Evolutionary conservation across 1,139 yeast species (phyloP).

Genomic region (Scheffersomyces quercinus): DNA sequence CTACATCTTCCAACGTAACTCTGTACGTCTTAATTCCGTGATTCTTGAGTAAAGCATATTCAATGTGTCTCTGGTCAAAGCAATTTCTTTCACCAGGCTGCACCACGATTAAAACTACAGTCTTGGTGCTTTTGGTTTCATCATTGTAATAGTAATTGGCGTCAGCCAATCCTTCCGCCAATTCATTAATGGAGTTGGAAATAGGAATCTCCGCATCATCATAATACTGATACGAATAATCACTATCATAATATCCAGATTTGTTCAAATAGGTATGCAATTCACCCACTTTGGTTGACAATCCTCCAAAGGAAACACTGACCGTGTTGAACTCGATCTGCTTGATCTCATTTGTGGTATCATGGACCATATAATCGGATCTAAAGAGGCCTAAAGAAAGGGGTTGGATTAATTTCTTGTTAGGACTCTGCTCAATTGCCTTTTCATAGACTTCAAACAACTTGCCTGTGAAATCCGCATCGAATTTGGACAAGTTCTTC

Average conservation of each 20-base stretch:
- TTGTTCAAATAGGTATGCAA: constrained; percentile 68
- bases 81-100: constrained; percentile 87
- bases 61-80: constrained; percentile 86
- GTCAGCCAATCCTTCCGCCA: constrained; percentile 71
- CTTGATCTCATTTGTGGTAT: constrained; percentile 52
- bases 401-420: constrained; percentile 53
- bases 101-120: constrained; percentile 75
- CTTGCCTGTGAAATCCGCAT: constrained; percentile 78
- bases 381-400: constrained; percentile 83
- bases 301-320: constrained; percentile 92
- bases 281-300: constrained; percentile 76
- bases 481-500: constrained; percentile 56
- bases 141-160: constrained; percentile 59
- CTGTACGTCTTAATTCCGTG: constrained; percentile 64
- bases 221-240: constrained; percentile 41
- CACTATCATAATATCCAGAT: constrained; percentile 51
- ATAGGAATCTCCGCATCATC: constrained; percentile 57
- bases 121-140: constrained; percentile 18
- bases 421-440: constrained; percentile 45
- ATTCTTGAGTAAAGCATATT: constrained; percentile 60
- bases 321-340: constrained; percentile 97
- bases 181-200: constrained; percentile 58
- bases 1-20: constrained; percentile 64
- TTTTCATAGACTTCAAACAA: constrained; percentile 59
- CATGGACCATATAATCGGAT: constrained; percentile 78